Evolutionary conservation across 352 stramenopile species (phyloP), one percentile per base, ranked within the genome.

Genomic region (Phytophthora syringae): DNA sequence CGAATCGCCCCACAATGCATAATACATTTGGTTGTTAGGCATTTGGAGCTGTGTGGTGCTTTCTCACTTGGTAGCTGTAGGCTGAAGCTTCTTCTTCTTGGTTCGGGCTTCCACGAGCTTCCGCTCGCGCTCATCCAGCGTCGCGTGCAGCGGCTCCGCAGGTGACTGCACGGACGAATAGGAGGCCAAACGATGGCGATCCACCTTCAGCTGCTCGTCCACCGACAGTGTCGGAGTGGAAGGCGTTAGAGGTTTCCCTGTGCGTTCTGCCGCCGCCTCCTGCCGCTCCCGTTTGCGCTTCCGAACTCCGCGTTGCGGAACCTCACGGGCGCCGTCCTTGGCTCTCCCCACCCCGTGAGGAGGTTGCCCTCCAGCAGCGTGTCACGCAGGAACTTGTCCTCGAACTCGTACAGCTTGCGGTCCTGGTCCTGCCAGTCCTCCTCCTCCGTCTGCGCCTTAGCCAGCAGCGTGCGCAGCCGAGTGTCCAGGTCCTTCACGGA

Each of bases 321-420:
- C 20, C 82, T 76, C 30, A 90, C 69, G 25, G 81, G 76, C 40
- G 84, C 84, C 10, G 79, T 80, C 28, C 82, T 78, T 37, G 82
- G 70, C 53, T 92, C 80, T 22, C 82, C 85, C 82, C 82, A 94
- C 30, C 85, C 85, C 21, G 75, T 81, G 20, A 90, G 69, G 9
- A 91, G 74, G 71, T 94, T 94, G 69, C 85, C 85, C 47, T 91
- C 82, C 22, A 84, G 67, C 44, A 88, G 53, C 42, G 81, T 92
- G 39, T 91, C 81, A 25, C 77, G 73, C 60, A 94, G 62, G 28
- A 87, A 92, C 36, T 76, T 82, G 21, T 91, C 85, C 69, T 94
- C 85, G 21, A 90, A 72, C 70, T 94, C 85, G 43, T 76, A 91
- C 30, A 94, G 76, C 67, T 90, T 89, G 56, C 79, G 70, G 51